Percentiles rank a stretch among this genome's conserved stretches.
Evolutionary conservation across 2,329 filamentous ascomycete genomes (phyloP).

Genomic region (Lasiodiplodia theobromae): DNA sequence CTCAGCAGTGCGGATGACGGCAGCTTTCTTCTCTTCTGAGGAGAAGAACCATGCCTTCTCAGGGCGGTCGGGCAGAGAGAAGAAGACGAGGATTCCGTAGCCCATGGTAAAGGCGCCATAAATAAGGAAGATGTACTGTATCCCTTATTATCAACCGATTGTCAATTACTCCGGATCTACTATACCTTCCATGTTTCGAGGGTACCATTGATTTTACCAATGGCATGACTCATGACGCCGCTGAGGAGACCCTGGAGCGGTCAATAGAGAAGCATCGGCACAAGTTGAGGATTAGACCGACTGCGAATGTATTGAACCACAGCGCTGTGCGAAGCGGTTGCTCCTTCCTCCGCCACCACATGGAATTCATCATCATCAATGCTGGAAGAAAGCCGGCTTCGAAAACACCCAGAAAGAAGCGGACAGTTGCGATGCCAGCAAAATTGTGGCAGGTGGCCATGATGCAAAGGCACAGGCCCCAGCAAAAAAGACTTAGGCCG

Average conservation of each 20-base stretch:
- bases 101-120: background rate
- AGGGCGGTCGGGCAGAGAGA: background rate
- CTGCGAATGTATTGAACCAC: constrained; percentile 41
- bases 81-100: background rate
- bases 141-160: no score
- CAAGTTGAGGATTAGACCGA: background rate
- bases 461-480: constrained; percentile 64
- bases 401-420: constrained; percentile 40
- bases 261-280: constrained; percentile 68
- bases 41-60: constrained; percentile 14
- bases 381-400: constrained; percentile 35
- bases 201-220: background rate
- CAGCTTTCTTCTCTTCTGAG: constrained; percentile 2
- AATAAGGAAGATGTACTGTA: constrained; percentile 7
- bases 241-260: constrained; percentile 69
- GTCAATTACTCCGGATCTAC: background rate
- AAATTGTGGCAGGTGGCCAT: constrained; percentile 70
- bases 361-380: constrained; percentile 39
- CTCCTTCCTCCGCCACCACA: constrained; percentile 32
- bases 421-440: constrained; percentile 53
- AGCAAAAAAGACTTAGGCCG: constrained; percentile 57
- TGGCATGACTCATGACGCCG: constrained; percentile 1
- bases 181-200: constrained; percentile 54
- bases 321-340: constrained; percentile 1
- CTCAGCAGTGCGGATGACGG: background rate